Base-by-base conservation (phyloP, 345 rosid genomes). In the Eucalyptus shirleyi region DNA sequence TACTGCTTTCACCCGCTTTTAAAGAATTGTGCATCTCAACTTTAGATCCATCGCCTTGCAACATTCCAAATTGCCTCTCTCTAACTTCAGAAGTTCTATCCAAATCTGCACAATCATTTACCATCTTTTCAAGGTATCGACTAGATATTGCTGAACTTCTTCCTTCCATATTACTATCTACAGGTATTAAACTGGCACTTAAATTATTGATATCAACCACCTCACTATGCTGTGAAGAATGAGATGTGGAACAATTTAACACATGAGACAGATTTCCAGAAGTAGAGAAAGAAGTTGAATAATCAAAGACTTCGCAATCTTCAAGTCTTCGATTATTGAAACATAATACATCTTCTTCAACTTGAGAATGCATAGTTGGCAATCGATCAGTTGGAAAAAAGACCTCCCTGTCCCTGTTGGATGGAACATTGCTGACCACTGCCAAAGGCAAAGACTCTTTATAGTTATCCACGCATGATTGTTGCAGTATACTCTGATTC, bases 1-100 rank as follows among this genome's bases (percentile, higher is more conserved):
- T 97, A 92, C 92, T 96, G 94, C 93, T 94, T 92, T 98, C 98
- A 88, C 95, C 93, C 50, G 87, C 91, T 91, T 93, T 94, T 44
- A 88, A 32, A 51, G 90, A 47, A 47, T 89, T 89, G 87, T 88
- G 89, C 87, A 90, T 89, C 62, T 90, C 92, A 88, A 88, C 89
- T 37, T 88, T 83, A 24, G 88, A 37, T 32, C 85, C 86, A 62
- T 90, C 88, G 37, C 87, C 86, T 26, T 90, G 91, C 5, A 81
- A 47, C 45, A 91, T 88, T 23, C 90, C 94, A 88, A 86, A 87
- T 88, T 89, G 92, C 24, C 82, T 91, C 90, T 50, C 92, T 89
- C 89, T 91, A 62, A 69, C 90, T 87, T 92, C 95, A 49, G 51
- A 40, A 69, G 86, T 92, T 87, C 92, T 88, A 89, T 90, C 93